phyloP scores from a whole-genome alignment of 2,329 filamentous ascomycete species.

The Aspergillus thermomutatus region DNA sequence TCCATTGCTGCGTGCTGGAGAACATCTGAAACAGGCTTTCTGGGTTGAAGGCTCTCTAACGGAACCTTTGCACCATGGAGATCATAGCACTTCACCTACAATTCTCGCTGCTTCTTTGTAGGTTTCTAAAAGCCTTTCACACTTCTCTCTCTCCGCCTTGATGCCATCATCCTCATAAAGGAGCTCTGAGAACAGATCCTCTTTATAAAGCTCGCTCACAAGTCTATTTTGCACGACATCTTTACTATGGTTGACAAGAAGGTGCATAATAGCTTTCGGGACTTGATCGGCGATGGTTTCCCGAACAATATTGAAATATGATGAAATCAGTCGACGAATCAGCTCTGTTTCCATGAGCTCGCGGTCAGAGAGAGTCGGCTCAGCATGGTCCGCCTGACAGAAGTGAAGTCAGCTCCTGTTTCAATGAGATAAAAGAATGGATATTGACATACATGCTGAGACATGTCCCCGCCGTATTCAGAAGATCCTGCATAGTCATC shows the following conservation, averaged over 20 bases:
- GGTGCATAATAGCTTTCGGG: constrained; percentile 97
- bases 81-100: constrained; percentile 86
- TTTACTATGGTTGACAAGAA: constrained; percentile 97
- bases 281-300: constrained; percentile 99
- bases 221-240: constrained; percentile 96
- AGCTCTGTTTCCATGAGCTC: constrained; percentile 97
- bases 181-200: constrained; percentile 83
- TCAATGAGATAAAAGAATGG: neutral
- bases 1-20: neutral
- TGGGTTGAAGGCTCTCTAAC: neutral
- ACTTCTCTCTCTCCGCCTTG: constrained; percentile 97
- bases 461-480: constrained; percentile 42
- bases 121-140: constrained; percentile 89
- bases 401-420: constrained; percentile 4
- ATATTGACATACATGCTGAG: constrained; percentile 46
- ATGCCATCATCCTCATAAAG: constrained; percentile 97
- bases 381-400: constrained; percentile 51
- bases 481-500: constrained; percentile 38
- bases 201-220: constrained; percentile 93
- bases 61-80: neutral
- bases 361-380: constrained; percentile 88
- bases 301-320: constrained; percentile 98
- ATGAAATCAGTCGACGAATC: constrained; percentile 92
- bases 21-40: neutral
- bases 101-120: constrained; percentile 98